phyloP scores from a whole-genome alignment of 208 protist genomes.

The Leptomonas pyrrhocoris region DNA sequence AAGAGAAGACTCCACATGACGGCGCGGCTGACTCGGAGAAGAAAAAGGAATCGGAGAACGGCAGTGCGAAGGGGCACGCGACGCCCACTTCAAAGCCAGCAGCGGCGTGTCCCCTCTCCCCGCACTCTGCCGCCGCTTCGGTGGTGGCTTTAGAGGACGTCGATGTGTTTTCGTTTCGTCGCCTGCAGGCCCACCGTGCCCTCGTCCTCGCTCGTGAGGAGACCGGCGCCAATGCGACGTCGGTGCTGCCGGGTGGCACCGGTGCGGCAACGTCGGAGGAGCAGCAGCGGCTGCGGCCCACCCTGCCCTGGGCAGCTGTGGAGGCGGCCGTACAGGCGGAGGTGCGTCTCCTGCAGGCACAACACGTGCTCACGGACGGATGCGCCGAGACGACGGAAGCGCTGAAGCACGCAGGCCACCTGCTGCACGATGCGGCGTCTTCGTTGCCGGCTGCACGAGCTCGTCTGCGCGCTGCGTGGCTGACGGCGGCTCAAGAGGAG shows the following conservation, averaged over 20 bases:
- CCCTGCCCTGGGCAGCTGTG: constrained; percentile 6
- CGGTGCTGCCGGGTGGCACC: background rate
- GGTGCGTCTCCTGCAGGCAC: constrained; percentile 16
- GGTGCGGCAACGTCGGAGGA: constrained; percentile 1
- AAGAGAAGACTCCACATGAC: background rate
- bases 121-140: background rate
- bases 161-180: constrained; percentile 17
- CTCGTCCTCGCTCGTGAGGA: constrained; percentile 3
- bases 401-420: background rate
- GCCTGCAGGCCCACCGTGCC: constrained; percentile 20
- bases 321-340: constrained; percentile 17
- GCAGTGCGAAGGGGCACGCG: background rate
- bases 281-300: constrained; percentile 14
- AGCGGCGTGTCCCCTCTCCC: background rate
- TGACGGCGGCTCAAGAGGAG: constrained; percentile 4
- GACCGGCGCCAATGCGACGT: background rate
- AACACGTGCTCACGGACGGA: constrained; percentile 4
- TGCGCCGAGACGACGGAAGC: background rate
- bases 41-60: background rate
- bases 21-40: background rate
- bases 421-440: background rate
- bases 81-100: background rate
- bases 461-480: constrained; percentile 20
- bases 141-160: constrained; percentile 27
- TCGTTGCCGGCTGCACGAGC: background rate